A percentile compares a stretch with the other conserved stretches of the same genome.
Evolutionary conservation across 176 grass and related monocot genomes (phyloP).

Genomic region (Aegilops speltoides): DNA sequence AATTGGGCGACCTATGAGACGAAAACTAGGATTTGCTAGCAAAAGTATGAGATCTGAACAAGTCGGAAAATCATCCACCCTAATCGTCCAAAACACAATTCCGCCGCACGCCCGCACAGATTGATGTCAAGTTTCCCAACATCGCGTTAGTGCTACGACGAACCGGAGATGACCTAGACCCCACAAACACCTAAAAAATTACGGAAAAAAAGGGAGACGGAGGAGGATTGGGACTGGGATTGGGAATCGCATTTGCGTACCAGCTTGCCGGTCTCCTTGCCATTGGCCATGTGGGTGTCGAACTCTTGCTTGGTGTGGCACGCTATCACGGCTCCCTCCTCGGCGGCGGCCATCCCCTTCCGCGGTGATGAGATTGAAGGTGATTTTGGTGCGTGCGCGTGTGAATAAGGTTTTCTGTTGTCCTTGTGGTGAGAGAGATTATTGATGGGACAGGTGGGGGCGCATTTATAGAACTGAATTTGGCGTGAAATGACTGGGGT

Average conservation of each 20-base stretch:
- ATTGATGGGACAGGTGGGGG: not conserved
- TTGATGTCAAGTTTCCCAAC: not conserved
- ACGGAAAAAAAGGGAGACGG: not conserved
- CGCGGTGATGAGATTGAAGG: not conserved
- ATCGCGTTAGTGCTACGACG: not conserved
- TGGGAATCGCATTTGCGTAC: conserved; percentile 1
- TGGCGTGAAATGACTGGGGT: not conserved
- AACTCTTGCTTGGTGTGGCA: conserved; percentile 64
- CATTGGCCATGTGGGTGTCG: conserved; percentile 36
- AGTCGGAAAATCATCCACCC: not conserved
- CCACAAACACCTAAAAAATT: not conserved
- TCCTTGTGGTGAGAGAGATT: not conserved
- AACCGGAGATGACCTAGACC: not conserved
- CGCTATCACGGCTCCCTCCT: conserved; percentile 58
- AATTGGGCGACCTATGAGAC: not conserved
- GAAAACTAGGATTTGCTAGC: not conserved
- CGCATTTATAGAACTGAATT: not conserved
- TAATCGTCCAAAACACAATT: not conserved
- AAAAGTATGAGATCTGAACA: not conserved
- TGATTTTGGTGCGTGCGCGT: not conserved
- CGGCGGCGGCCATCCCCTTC: conserved; percentile 58
- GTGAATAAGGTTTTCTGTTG: not conserved
- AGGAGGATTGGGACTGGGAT: not conserved
- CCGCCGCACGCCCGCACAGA: not conserved
- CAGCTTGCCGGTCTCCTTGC: conserved; percentile 51